These are phyloP conservation scores for Papiliotrema terrestris DNA, from an alignment of 1,284 basidiomycete genomes.

Conservation along the genomic window DNA sequence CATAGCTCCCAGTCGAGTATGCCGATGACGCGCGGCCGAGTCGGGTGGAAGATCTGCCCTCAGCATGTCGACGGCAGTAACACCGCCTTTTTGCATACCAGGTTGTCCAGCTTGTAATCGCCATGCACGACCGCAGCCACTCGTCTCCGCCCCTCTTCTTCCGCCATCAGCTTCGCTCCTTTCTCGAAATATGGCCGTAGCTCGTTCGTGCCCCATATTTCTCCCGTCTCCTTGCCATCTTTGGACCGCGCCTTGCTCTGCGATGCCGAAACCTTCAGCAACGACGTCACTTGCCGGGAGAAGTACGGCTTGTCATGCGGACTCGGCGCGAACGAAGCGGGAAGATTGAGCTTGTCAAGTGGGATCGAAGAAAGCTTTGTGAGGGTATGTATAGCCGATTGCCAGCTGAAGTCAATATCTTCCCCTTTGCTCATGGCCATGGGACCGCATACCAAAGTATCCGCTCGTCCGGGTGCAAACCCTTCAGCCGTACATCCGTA, in stretches of 20 bases:
- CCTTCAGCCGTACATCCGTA: slow-evolving; percentile 73
- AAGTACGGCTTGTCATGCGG: slow-evolving; percentile 64
- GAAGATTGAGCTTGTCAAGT: slow-evolving; percentile 65
- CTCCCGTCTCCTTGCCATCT: slow-evolving; percentile 37
- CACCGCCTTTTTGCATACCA: slow-evolving; percentile 46
- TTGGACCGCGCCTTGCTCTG: slow-evolving; percentile 67
- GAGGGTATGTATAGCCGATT: slow-evolving; percentile 69
- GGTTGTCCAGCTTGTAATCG: slow-evolving; percentile 94
- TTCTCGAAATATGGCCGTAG: slow-evolving; percentile 62
- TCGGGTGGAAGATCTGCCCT: slow-evolving; percentile 74
- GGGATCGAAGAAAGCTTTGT: slow-evolving; percentile 69
- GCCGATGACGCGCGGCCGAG: slow-evolving; percentile 85
- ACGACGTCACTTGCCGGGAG: slow-evolving; percentile 83
- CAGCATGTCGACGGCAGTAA: background rate
- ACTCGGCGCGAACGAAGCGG: slow-evolving; percentile 68
- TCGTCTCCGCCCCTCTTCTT: slow-evolving; percentile 63
- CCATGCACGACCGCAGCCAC: slow-evolving; percentile 73
- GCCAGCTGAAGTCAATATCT: slow-evolving; percentile 58
- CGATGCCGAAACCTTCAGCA: slow-evolving; percentile 67
- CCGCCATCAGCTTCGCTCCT: slow-evolving; percentile 67
- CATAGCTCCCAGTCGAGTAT: slow-evolving; percentile 96
- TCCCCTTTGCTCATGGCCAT: background rate
- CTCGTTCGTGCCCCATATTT: slow-evolving; percentile 61
- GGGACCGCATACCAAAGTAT: slow-evolving; percentile 61
- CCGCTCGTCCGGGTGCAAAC: slow-evolving; percentile 60